Base-by-base conservation (phyloP, 805 yeast genomes). In the Cyberlindnera misumaiensis region DNA sequence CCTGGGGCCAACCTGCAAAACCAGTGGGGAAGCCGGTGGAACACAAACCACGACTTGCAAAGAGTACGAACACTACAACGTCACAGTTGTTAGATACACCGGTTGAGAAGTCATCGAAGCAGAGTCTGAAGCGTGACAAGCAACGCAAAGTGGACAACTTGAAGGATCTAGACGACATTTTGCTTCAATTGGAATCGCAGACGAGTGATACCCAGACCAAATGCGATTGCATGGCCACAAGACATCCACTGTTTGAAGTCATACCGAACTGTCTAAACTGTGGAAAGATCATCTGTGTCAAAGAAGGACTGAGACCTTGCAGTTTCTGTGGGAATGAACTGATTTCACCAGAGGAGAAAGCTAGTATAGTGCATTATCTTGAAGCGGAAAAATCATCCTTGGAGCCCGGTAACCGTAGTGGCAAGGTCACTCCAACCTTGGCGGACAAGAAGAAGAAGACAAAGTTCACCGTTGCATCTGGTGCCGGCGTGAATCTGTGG, bases 231-330 rank as follows among this genome's bases (percentile, higher is more conserved):
- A 84, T 81, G 77, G 97, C 90, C 1, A 74, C 83, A 0, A 67
- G 83, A 43, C 98, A 93, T 55, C 95, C 96, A 3, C 62, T 93
- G 24, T 83, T 87, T 45, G 94, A 85, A 40, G 72, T 83, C 46
- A 93, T 94, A 3, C 97, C 98, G 1, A 93, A 93, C 56, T 93
- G 99, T 52, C 62, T 93, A 30, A 79, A 83, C 43, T 93, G 99
- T 58, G 99, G 99, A 10, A 85, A 88, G 58, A 85, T 93, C 30
- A 85, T 93, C 3, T 93, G 99, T 64, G 70, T 73, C 4, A 80
- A 80, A 49, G 97, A 93, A 55, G 97, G 97, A 0, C 64, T 86
- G 17, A 93, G 89, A 43, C 93, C 93, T 4, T 93, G 99, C 54
- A 72, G 93, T 2, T 83, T 63, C 45, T 93, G 98, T 63, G 85